Conservation (phyloP, 352 stramenopile genomes). For the Paralagenidium karlingii region DNA sequence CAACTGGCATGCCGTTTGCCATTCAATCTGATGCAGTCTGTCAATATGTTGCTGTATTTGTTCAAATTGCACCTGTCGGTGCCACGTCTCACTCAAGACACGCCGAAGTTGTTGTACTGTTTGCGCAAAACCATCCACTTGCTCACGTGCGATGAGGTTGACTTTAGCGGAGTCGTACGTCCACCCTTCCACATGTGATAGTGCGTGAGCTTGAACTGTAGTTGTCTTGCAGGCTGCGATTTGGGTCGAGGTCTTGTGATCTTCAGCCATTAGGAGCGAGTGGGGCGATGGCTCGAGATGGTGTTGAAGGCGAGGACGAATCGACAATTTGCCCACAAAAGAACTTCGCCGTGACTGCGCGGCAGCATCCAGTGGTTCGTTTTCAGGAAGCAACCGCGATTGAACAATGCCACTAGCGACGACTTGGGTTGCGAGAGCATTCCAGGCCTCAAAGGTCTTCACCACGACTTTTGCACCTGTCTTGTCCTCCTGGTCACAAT, state of each 20-base stretch:
- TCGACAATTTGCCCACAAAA: background rate
- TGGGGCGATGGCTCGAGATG: conserved; percentile 28
- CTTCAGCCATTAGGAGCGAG: conserved; percentile 11
- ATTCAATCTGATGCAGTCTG: conserved; percentile 31
- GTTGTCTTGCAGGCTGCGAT: background rate
- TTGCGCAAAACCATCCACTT: conserved; percentile 13
- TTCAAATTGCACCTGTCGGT: too few relatives aligned
- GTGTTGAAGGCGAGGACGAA: conserved; percentile 22
- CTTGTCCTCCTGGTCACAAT: too few relatives aligned
- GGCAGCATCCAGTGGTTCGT: background rate
- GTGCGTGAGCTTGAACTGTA: background rate
- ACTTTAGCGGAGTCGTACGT: conserved; percentile 30
- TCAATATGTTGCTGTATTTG: too few relatives aligned
- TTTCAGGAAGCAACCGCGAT: conserved; percentile 5
- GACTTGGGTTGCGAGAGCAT: conserved; percentile 19
- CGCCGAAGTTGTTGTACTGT: conserved; percentile 23
- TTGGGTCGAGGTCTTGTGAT: conserved; percentile 5
- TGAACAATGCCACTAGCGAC: conserved; percentile 25
- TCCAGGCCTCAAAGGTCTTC: conserved; percentile 10
- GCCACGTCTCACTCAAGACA: conserved; percentile 12
- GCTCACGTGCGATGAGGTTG: conserved; percentile 15
- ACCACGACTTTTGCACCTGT: conserved; percentile 6
- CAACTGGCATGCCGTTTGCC: conserved; percentile 32
- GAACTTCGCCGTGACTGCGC: background rate
- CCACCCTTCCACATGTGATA: conserved; percentile 12